A percentile compares a stretch with the other conserved stretches of the same genome.
Evolutionary conservation across 202 grass and related monocot species (phyloP).

Genomic region (Brachypodium distachyon): DNA sequence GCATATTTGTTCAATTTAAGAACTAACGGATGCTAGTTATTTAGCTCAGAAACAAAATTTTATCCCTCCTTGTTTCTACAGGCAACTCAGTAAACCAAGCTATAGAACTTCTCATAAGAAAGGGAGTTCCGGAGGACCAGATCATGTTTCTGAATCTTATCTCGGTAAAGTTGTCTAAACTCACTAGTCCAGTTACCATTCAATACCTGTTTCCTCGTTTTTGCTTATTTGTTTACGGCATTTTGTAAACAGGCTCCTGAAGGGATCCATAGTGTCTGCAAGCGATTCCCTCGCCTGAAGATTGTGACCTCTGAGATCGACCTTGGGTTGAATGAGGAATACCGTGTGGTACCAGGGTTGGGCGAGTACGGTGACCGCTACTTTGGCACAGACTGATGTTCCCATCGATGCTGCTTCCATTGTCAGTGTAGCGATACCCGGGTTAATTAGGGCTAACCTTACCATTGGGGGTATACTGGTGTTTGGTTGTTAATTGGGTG

Average conservation of each 20-base stretch:
- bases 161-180: conserved; percentile 44
- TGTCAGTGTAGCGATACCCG: background rate
- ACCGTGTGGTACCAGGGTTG: conserved; percentile 72
- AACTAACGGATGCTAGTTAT: background rate
- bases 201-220: background rate
- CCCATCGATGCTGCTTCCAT: background rate
- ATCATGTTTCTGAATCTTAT: conserved; percentile 98
- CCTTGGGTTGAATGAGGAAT: conserved; percentile 62
- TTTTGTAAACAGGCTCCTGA: conserved; percentile 61
- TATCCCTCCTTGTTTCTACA: conserved; percentile 10
- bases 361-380: conserved; percentile 90
- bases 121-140: conserved; percentile 76
- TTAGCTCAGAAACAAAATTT: background rate
- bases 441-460: conserved; percentile 32
- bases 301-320: conserved; percentile 94
- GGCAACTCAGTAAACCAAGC: conserved; percentile 88
- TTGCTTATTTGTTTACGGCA: background rate
- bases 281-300: conserved; percentile 76
- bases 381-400: conserved; percentile 74
- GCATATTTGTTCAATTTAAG: background rate
- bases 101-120: conserved; percentile 86
- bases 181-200: background rate
- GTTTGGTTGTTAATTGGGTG: conserved; percentile 22
- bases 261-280: conserved; percentile 75
- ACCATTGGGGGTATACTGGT: conserved; percentile 27